Base-by-base conservation (phyloP, 495 filamentous ascomycete species). In the Penicillium samsonianum region DNA sequence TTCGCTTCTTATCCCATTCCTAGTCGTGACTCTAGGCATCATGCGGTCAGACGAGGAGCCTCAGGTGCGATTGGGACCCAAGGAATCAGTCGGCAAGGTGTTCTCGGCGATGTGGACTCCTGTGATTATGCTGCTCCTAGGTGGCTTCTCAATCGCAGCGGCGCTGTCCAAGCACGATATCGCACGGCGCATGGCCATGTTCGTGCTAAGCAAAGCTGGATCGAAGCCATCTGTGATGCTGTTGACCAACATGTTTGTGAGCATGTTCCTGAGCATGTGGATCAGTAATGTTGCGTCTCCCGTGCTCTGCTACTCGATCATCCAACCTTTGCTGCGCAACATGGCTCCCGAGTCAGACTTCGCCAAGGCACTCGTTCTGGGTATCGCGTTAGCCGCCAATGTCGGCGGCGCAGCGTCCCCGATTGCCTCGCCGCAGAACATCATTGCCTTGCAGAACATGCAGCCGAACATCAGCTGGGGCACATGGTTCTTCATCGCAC, bases 101-200 rank as follows among this genome's bases (percentile, higher is more conserved):
- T 97, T 98, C 63, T 77, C 90, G 28, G 86, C 94, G 19, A 99
- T 99, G 94, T 99, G 94, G 94, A 97, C 92, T 10, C 92, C 95
- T 0, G 94, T 98, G 31, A 99, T 99, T 60, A 98, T 98, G 95
- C 83, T 99, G 12, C 82, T 99, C 20, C 86, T 99, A 19, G 94
- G 94, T 61, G 94, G 94, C 9, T 99, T 99, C 65, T 92, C 95
- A 12, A 87, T 99, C 60, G 94, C 94, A 10, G 94, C 94, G 0
- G 94, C 95, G 0, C 74, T 99, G 55, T 96, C 91, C 41, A 99
- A 99, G 70, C 96, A 96, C 69, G 90, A 91, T 63, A 98, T 99
- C 65, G 94, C 96, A 46, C 96, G 96, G 68, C 85, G 92, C 65
- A 92, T 98, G 80, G 95, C 94, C 8, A 96, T 92, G 11, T 90